Base-by-base conservation (phyloP, 1,139 yeast species). In the Maudiozyma humilis region DNA sequence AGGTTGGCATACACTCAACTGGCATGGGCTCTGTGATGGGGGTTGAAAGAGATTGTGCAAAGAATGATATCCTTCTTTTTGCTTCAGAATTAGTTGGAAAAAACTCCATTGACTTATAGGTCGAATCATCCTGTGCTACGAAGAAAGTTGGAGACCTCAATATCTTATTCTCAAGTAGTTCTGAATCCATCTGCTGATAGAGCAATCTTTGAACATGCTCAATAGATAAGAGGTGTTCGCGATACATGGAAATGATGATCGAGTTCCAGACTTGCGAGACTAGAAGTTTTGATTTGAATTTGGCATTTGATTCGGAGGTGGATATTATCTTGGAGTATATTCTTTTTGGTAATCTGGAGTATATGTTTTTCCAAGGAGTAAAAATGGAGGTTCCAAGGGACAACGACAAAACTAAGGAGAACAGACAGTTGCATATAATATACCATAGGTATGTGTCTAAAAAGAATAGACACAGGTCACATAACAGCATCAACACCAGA, bases 361-460 rank as follows among this genome's bases (percentile, higher is more conserved):
- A 87, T 4, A 83, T 77, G 55, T 84, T 84, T 56, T 82, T 75
- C 95, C 95, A 86, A 0, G 95, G 95, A 0, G 94, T 81, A 66
- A 86, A 72, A 4, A 85, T 77, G 1, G 95, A 85, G 3, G 82
- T 80, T 0, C 95, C 95, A 43, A 78, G 67, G 7, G 78, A 75
- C 56, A 83, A 78, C 0, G 95, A 82, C 29, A 84, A 62, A 2
- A 75, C 69, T 20, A 84, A 75, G 2, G 95, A 85, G 50, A 86
- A 79, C 1, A 82, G 57, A 46, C 91, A 79, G 57, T 82, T 86
- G 71, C 87, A 80, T 40, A 87, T 76, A 50, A 86, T 80, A 57
- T 86, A 87, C 96, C 96, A 87, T 31, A 87, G 71, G 54, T 87
- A 87, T 0, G 95, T 86, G 56, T 87, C 96, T 47, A 87, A 69